These are phyloP conservation scores for Alopecurus myosuroides DNA, from an alignment of 176 grass and related monocot species.

Conservation along the genomic window DNA sequence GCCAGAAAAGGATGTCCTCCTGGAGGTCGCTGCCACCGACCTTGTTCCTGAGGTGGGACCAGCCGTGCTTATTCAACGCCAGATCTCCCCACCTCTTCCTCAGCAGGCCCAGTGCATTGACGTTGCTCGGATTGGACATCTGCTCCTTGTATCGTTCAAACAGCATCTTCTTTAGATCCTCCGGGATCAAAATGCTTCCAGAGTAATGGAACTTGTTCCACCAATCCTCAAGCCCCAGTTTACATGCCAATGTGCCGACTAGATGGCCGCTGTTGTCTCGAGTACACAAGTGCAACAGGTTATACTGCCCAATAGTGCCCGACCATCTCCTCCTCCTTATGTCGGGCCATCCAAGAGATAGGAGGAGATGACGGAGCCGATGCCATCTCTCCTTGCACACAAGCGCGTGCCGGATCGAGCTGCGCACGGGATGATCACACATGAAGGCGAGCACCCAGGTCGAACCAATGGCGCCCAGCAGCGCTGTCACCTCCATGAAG, in stretches of 20 bases:
- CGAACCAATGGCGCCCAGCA: neutral
- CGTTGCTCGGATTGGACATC: no score
- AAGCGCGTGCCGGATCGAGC: neutral
- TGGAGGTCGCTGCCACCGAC: no score
- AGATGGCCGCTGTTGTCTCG: neutral
- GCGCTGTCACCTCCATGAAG: neutral
- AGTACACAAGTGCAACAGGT: no score
- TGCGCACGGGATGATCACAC: neutral
- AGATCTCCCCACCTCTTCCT: no score
- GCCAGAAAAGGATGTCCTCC: no score
- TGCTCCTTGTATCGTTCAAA: neutral
- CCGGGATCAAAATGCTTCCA: no score
- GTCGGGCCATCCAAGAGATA: neutral
- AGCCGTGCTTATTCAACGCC: neutral
- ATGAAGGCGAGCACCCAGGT: neutral
- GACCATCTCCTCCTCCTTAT: neutral
- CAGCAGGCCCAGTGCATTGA: no score
- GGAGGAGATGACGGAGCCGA: neutral
- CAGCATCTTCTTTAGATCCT: no score
- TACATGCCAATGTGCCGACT: no score
- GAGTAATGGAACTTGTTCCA: no score
- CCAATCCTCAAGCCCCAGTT: no score
- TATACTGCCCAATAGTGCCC: neutral
- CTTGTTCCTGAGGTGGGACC: no score
- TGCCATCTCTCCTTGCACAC: neutral